These are phyloP conservation scores for Mediolabrus comicus DNA, from an alignment of 108 stramenopile species.

Conservation along the genomic window DNA sequence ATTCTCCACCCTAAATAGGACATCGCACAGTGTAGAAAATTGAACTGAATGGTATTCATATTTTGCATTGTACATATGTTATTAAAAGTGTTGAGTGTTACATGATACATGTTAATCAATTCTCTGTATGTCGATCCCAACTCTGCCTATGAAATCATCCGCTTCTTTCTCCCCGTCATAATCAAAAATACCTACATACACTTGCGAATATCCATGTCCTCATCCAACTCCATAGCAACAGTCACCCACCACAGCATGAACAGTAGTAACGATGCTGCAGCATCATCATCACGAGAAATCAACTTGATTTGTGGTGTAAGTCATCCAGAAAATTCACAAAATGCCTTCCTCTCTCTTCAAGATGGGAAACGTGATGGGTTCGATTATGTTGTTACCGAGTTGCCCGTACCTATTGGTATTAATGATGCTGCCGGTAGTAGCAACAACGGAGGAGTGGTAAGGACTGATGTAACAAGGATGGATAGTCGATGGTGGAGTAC, in stretches of 20 bases:
- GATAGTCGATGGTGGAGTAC: conserved; percentile 71
- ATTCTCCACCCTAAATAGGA: too few species aligned
- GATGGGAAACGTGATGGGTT: conserved; percentile 65
- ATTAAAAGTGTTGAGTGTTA: too few species aligned
- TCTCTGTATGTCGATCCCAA: too few species aligned
- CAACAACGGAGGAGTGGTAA: not conserved
- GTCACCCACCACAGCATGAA: not conserved
- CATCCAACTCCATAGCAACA: not conserved
- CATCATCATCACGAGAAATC: not conserved
- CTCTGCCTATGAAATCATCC: too few species aligned
- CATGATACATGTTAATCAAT: too few species aligned
- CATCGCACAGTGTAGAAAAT: too few species aligned
- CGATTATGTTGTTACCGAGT: conserved; percentile 58
- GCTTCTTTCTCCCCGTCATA: too few species aligned
- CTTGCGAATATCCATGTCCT: too few species aligned
- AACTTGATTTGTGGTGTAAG: conserved; percentile 25
- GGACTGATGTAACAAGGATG: conserved; percentile 54
- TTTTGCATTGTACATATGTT: too few species aligned
- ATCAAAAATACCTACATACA: too few species aligned
- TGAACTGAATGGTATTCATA: too few species aligned
- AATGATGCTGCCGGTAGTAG: conserved; percentile 3
- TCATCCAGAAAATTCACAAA: conserved; percentile 29
- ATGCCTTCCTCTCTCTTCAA: conserved; percentile 51
- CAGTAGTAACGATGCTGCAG: not conserved
- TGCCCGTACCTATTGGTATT: conserved; percentile 35